A percentile compares a stretch with the other conserved stretches of the same genome.
These are phyloP conservation scores for Saccharomyces hybrid DNA, from an alignment of 1,139 yeast genomes.

Conservation along the genomic window DNA sequence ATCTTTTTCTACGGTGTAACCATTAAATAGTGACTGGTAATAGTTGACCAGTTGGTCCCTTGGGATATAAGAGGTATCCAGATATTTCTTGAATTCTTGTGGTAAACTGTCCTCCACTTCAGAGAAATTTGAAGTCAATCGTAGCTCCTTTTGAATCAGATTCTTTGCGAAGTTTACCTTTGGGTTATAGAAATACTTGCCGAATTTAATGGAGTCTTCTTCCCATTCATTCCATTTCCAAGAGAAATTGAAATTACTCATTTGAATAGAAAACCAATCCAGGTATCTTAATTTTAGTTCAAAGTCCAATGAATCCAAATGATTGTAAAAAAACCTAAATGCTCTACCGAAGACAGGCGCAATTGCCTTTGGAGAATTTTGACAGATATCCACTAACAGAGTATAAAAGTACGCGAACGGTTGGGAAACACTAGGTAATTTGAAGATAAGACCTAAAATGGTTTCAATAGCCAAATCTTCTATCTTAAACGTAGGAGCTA, in stretches of 20 bases:
- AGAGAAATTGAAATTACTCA: slow-evolving; percentile 87
- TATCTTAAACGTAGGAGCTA: slow-evolving; percentile 73
- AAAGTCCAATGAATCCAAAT: slow-evolving; percentile 61
- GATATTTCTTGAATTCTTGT: slow-evolving; percentile 56
- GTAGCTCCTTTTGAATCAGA: slow-evolving; percentile 72
- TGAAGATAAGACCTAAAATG: slow-evolving; percentile 68
- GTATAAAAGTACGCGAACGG: slow-evolving; percentile 75
- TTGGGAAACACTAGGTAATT: slow-evolving; percentile 59
- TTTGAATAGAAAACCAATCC: slow-evolving; percentile 92
- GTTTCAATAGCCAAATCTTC: slow-evolving; percentile 88
- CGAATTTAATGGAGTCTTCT: slow-evolving; percentile 39
- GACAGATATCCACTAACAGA: slow-evolving; percentile 82
- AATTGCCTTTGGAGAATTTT: slow-evolving; percentile 75
- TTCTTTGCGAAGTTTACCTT: slow-evolving; percentile 66
- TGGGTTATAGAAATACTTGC: slow-evolving; percentile 51
- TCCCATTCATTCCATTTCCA: slow-evolving; percentile 99
- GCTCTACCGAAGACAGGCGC: slow-evolving; percentile 97
- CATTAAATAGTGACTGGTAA: slow-evolving; percentile 30
- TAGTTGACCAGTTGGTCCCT: slow-evolving; percentile 33
- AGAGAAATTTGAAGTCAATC: slow-evolving; percentile 61
- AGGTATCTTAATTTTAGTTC: slow-evolving; percentile 67
- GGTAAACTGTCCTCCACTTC: slow-evolving; percentile 73
- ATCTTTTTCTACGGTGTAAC: slow-evolving; percentile 23
- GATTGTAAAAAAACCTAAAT: slow-evolving; percentile 69
- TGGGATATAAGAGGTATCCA: slow-evolving; percentile 44